Conservation (phyloP, 352 stramenopile genomes). For the Pythium coloratum region DNA sequence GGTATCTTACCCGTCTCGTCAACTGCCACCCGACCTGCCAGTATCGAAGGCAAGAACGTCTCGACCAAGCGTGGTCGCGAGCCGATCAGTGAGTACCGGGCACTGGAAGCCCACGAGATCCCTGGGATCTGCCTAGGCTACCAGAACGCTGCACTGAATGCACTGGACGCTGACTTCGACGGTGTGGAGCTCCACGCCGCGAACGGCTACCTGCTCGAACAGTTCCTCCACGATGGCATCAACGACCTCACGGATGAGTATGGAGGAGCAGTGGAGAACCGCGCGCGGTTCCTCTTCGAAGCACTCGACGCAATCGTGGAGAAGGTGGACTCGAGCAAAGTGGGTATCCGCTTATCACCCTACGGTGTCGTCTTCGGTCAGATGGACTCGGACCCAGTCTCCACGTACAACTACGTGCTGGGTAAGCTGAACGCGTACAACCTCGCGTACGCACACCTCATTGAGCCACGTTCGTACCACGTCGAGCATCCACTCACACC, state of each 20-base stretch:
- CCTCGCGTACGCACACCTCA: conserved; percentile 61
- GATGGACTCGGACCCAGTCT: conserved; percentile 47
- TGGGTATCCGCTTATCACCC: conserved; percentile 29
- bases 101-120: conserved; percentile 64
- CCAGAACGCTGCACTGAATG: conserved; percentile 38
- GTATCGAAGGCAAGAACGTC: not conserved
- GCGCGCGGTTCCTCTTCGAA: conserved; percentile 53
- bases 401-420: conserved; percentile 54
- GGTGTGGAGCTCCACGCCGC: conserved; percentile 75
- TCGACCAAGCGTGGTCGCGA: conserved; percentile 12
- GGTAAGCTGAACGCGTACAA: conserved; percentile 59
- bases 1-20: conserved; percentile 38
- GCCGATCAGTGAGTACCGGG: conserved; percentile 40
- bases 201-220: conserved; percentile 89
- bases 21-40: conserved; percentile 19
- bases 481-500: conserved; percentile 39
- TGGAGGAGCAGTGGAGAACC: conserved; percentile 68
- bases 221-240: conserved; percentile 62
- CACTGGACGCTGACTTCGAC: conserved; percentile 36
- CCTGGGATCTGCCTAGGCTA: conserved; percentile 56
- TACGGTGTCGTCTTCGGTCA: conserved; percentile 35
- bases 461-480: conserved; percentile 61
- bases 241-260: conserved; percentile 81
- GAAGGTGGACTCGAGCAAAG: conserved; percentile 10
- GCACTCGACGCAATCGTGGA: conserved; percentile 39